Conservation (phyloP, 1,284 basidiomycete species). For the Sporisorium graminicola region DNA sequence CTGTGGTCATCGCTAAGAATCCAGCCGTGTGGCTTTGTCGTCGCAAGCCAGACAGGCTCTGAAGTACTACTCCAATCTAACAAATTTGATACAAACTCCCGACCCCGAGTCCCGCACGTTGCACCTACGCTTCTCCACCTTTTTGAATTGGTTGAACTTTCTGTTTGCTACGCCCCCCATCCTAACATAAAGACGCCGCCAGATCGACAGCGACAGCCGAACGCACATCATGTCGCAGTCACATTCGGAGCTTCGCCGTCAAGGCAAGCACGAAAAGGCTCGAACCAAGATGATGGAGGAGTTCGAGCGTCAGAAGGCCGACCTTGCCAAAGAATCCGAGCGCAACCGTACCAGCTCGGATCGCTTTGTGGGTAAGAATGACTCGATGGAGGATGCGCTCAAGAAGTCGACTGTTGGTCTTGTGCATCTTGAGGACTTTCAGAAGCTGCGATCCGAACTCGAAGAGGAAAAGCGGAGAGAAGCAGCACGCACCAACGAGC, state of each 20-base stretch:
- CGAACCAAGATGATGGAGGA: constrained; percentile 74
- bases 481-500: constrained; percentile 75
- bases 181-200: not conserved
- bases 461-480: constrained; percentile 92
- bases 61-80: not conserved
- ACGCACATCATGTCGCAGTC: constrained; percentile 48
- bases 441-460: constrained; percentile 80
- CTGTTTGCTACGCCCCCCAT: not conserved
- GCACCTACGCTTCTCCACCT: constrained; percentile 10
- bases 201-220: not conserved
- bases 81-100: not conserved
- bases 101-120: constrained; percentile 13
- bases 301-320: constrained; percentile 87
- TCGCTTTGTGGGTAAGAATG: constrained; percentile 92
- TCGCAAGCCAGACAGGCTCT: constrained; percentile 13
- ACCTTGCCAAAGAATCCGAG: constrained; percentile 74
- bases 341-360: constrained; percentile 71
- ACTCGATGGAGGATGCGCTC: constrained; percentile 92
- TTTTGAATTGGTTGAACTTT: not conserved
- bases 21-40: constrained; percentile 41
- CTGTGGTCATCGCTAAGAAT: constrained; percentile 28
- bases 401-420: constrained; percentile 95
- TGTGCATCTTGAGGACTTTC: constrained; percentile 90
- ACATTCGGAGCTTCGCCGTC: constrained; percentile 50
- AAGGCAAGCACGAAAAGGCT: constrained; percentile 58